Conservation (phyloP, 805 yeast genomes). For the Millerago galiae region DNA sequence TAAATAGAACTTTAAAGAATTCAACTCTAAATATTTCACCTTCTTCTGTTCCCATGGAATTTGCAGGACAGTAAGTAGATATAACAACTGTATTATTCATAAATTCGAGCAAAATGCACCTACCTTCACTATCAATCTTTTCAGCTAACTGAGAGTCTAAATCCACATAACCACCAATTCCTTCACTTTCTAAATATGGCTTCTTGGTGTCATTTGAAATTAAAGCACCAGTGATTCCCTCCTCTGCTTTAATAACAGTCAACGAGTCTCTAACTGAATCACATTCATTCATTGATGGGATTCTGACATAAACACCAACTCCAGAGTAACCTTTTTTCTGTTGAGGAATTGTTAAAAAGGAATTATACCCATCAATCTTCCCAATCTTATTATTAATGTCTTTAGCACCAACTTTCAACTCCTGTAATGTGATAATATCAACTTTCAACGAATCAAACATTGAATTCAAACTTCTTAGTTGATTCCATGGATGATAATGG, state of each 20-base stretch:
- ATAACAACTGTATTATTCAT: slow-evolving; percentile 55
- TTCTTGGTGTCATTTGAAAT: slow-evolving; percentile 19
- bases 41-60: slow-evolving; percentile 63
- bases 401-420: slow-evolving; percentile 59
- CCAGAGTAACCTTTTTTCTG: slow-evolving; percentile 84
- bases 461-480: slow-evolving; percentile 26
- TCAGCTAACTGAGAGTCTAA: slow-evolving; percentile 31
- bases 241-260: slow-evolving; percentile 70
- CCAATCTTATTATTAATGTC: slow-evolving; percentile 44
- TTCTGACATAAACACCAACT: slow-evolving; percentile 73
- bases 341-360: slow-evolving; percentile 65
- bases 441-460: slow-evolving; percentile 52
- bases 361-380: slow-evolving; percentile 46
- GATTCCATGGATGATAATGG: slow-evolving; percentile 81
- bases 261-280: slow-evolving; percentile 31
- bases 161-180: slow-evolving; percentile 70
- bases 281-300: slow-evolving; percentile 40
- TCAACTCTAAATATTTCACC: slow-evolving; percentile 53
- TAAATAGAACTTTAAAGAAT: slow-evolving; percentile 54
- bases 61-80: slow-evolving; percentile 86
- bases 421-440: slow-evolving; percentile 84
- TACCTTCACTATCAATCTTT: slow-evolving; percentile 74
- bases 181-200: slow-evolving; percentile 17
- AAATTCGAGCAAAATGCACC: slow-evolving; percentile 72
- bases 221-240: slow-evolving; percentile 76